phyloP scores from a whole-genome alignment of 257 asterid species.

The Agastache rugosa region DNA sequence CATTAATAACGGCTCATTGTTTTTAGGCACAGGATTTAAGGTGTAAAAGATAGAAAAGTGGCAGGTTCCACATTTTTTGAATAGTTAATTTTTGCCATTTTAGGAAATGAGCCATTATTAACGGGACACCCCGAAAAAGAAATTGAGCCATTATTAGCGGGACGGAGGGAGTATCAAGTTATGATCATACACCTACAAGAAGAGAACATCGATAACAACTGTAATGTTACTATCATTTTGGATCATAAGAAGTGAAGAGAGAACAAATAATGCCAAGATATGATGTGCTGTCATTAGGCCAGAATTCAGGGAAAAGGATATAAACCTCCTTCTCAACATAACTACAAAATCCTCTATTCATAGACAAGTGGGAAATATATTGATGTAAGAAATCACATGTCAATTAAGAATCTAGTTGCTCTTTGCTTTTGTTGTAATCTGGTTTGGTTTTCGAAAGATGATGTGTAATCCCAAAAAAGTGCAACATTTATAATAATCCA shows the following conservation, averaged over 20 bases:
- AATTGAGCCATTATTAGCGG: too few species aligned
- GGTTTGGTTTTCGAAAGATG: background rate
- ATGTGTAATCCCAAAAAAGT: background rate
- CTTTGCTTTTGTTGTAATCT: background rate
- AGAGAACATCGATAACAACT: background rate
- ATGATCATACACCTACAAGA: background rate
- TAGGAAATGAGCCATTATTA: too few species aligned
- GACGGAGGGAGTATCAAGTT: background rate
- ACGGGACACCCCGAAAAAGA: too few species aligned
- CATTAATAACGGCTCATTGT: too few species aligned
- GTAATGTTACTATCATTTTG: background rate
- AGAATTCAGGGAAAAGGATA: background rate
- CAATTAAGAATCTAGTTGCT: background rate
- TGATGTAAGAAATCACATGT: background rate
- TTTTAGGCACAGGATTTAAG: too few species aligned
- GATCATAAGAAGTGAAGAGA: background rate
- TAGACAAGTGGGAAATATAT: background rate
- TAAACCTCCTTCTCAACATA: background rate
- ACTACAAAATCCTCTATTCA: background rate
- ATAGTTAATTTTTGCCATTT: too few species aligned
- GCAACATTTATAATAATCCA: background rate
- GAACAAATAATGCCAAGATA: conserved; percentile 4
- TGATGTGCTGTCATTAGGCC: background rate
- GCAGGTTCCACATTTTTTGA: too few species aligned
- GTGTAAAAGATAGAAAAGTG: too few species aligned